Conservation (phyloP, 805 yeast genomes). For the Candida sithepensis region DNA sequence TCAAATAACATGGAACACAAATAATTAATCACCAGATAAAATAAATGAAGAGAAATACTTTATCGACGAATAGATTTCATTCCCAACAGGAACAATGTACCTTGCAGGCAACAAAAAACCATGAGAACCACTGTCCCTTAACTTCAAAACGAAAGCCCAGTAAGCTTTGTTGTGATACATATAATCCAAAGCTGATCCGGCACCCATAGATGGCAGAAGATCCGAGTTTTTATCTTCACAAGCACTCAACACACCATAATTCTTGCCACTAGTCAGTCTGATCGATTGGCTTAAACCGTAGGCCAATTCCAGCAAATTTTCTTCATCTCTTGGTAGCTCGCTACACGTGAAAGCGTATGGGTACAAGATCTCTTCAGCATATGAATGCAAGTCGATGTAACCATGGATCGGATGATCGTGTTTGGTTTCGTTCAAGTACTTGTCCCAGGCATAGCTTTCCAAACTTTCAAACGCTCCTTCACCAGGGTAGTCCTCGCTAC, state of each 20-base stretch:
- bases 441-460: constrained; percentile 50
- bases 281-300: constrained; percentile 77
- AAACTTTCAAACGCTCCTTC: constrained; percentile 64
- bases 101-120: constrained; percentile 76
- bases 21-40: constrained; percentile 19
- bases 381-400: constrained; percentile 79
- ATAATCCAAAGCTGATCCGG: constrained; percentile 77
- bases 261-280: constrained; percentile 57
- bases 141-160: constrained; percentile 81
- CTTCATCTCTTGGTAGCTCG: constrained; percentile 71
- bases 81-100: constrained; percentile 71
- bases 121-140: constrained; percentile 78
- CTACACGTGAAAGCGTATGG: constrained; percentile 82
- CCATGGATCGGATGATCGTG: constrained; percentile 64
- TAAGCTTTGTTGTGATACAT: constrained; percentile 79
- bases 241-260: constrained; percentile 69
- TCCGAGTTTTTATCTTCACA: constrained; percentile 78
- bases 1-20: not conserved
- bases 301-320: constrained; percentile 75
- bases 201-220: constrained; percentile 66
- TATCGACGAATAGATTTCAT: constrained; percentile 66
- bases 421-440: constrained; percentile 45
- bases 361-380: constrained; percentile 76
- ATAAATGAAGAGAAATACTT: constrained; percentile 61
- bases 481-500: constrained; percentile 84